Evolutionary conservation across 1,284 basidiomycete genomes (phyloP).

Genomic region (Ceratobasidium sp.): DNA sequence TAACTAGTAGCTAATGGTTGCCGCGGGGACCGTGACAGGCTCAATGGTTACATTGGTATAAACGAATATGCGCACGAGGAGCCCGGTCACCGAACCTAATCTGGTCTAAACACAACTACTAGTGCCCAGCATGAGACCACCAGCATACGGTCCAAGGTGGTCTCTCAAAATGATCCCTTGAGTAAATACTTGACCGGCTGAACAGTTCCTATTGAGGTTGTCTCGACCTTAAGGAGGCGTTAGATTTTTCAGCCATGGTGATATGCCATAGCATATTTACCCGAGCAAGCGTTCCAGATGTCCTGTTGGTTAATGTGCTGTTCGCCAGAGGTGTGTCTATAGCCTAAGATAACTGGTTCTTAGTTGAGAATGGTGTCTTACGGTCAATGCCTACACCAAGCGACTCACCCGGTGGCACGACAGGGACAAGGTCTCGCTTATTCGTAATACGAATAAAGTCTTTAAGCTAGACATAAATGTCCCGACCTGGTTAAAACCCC

Average conservation of each 20-base stretch:
- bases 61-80: no score
- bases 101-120: not conserved
- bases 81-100: not conserved
- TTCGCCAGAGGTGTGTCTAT: conserved; percentile 63
- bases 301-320: conserved; percentile 60
- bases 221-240: conserved; percentile 5
- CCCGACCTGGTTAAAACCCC: conserved; percentile 8
- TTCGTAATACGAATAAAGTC: conserved; percentile 60
- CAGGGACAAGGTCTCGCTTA: conserved; percentile 55
- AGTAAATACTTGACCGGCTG: conserved; percentile 6
- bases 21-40: no score
- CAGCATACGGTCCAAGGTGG: conserved; percentile 28
- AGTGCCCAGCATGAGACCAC: conserved; percentile 6
- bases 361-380: not conserved
- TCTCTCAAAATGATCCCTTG: conserved; percentile 17
- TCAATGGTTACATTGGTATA: no score
- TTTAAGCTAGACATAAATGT: no score
- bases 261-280: conserved; percentile 43
- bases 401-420: conserved; percentile 50
- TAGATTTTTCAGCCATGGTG: not conserved
- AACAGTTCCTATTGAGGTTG: conserved; percentile 17
- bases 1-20: no score
- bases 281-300: conserved; percentile 58
- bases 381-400: not conserved
- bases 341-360: conserved; percentile 56